A percentile compares a stretch with the other conserved stretches of the same genome.
phyloP scores from a whole-genome alignment of 1,284 basidiomycete species.

The Bjerkandera adusta region DNA sequence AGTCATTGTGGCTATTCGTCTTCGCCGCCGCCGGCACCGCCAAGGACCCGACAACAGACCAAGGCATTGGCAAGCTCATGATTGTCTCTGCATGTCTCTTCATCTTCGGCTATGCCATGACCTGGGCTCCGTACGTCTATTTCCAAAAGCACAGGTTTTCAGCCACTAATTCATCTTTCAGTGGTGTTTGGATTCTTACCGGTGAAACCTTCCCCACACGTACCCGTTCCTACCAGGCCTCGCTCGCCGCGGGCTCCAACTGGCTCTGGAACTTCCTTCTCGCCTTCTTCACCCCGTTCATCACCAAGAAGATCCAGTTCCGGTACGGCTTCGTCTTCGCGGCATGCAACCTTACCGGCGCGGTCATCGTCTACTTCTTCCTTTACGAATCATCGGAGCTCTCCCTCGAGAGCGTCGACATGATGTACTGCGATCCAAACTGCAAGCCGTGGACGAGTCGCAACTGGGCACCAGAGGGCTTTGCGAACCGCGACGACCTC shows the following conservation, averaged over 20 bases:
- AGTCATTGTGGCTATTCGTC: conserved; percentile 73
- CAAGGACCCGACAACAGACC: conserved; percentile 47
- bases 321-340: conserved; percentile 76
- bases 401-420: conserved; percentile 69
- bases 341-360: conserved; percentile 57
- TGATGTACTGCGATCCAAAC: conserved; percentile 71
- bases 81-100: conserved; percentile 80
- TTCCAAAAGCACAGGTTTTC: conserved; percentile 2
- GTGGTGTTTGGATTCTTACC: conserved; percentile 75
- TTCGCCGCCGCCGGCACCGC: conserved; percentile 77
- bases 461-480: conserved; percentile 55
- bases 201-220: conserved; percentile 78
- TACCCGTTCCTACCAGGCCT: conserved; percentile 75
- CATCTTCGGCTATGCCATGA: conserved; percentile 76
- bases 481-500: conserved; percentile 39
- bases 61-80: conserved; percentile 61
- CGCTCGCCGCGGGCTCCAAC: conserved; percentile 66
- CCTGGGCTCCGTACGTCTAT: conserved; percentile 58
- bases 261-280: conserved; percentile 78
- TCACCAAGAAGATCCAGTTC: conserved; percentile 53
- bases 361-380: conserved; percentile 72
- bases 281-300: conserved; percentile 76
- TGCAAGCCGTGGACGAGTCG: conserved; percentile 70
- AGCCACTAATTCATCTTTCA: no score
- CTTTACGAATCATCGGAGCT: conserved; percentile 75